phyloP scores from a whole-genome alignment of 1,284 basidiomycete genomes.

The Sporisorium sorghi region DNA sequence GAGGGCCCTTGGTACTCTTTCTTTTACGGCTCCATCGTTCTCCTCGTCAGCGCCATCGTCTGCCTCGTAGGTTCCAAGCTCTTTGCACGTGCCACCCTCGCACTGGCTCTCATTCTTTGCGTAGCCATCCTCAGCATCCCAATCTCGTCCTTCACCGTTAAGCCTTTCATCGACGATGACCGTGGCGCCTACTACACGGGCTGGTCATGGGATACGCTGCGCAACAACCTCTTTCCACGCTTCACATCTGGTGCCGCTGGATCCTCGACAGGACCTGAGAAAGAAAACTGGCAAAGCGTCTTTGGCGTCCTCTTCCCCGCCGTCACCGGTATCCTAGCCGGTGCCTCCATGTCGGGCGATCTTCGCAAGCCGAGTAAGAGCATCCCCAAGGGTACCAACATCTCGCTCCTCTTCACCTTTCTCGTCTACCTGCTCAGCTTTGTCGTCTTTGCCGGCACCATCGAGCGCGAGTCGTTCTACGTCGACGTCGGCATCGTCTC shows the following conservation, averaged over 20 bases:
- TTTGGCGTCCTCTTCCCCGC: conserved; percentile 69
- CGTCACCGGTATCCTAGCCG: conserved; percentile 66
- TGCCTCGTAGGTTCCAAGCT: conserved; percentile 66
- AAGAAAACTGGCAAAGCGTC: conserved; percentile 64
- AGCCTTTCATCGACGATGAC: conserved; percentile 62
- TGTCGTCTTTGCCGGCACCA: conserved; percentile 65
- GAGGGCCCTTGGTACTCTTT: conserved; percentile 66
- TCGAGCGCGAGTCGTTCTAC: conserved; percentile 65
- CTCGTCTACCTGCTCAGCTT: conserved; percentile 61
- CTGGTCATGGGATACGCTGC: conserved; percentile 62
- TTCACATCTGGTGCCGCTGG: conserved; percentile 67
- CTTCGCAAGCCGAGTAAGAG: conserved; percentile 69
- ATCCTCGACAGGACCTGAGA: conserved; percentile 48
- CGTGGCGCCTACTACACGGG: conserved; percentile 66
- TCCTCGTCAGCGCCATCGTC: conserved; percentile 62
- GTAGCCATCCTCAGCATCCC: conserved; percentile 64
- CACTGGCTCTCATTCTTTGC: conserved; percentile 62
- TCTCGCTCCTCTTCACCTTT: conserved; percentile 66
- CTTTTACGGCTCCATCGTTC: conserved; percentile 63
- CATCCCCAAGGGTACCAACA: conserved; percentile 69
- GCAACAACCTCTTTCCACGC: conserved; percentile 62
- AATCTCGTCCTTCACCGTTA: conserved; percentile 59
- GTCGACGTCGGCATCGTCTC: conserved; percentile 64
- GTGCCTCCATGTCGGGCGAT: conserved; percentile 68
- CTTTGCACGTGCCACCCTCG: conserved; percentile 64